These are phyloP conservation scores for Aspergillus sp. DNA, from an alignment of 2,329 filamentous ascomycete species.

Conservation along the genomic window DNA sequence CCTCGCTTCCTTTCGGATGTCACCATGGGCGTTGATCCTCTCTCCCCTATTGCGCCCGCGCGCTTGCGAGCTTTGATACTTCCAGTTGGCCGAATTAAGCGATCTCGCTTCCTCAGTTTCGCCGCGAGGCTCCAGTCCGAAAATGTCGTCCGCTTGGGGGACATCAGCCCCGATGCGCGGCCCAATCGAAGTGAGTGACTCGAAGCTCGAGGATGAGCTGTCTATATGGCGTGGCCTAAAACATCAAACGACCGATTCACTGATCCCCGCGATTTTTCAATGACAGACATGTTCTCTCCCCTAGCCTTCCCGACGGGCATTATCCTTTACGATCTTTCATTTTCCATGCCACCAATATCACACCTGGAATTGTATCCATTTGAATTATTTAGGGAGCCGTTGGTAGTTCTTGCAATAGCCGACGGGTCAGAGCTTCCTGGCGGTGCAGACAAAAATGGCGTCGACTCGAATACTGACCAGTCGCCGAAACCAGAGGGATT, in stretches of 20 bases:
- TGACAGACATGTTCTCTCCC: slow-evolving; percentile 86
- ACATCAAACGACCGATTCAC: slow-evolving; percentile 16
- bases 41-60: slow-evolving; percentile 88
- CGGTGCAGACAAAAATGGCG: slow-evolving; percentile 13
- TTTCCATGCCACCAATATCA: slow-evolving; percentile 74
- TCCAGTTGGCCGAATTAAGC: slow-evolving; percentile 82
- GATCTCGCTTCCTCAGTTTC: slow-evolving; percentile 76
- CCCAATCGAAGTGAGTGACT: slow-evolving; percentile 74
- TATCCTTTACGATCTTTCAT: slow-evolving; percentile 85
- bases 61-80: slow-evolving; percentile 84
- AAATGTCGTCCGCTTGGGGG: slow-evolving; percentile 78
- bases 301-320: slow-evolving; percentile 81
- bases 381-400: slow-evolving; percentile 82
- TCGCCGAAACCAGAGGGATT: slow-evolving; percentile 39
- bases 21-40: slow-evolving; percentile 83
- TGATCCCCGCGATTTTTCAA: slow-evolving; percentile 12
- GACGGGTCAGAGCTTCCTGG: slow-evolving; percentile 70
- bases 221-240: not conserved
- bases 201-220: not conserved
- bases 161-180: slow-evolving; percentile 80
- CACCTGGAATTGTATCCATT: slow-evolving; percentile 82
- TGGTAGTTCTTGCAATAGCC: slow-evolving; percentile 79
- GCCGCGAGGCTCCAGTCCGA: slow-evolving; percentile 75
- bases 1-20: slow-evolving; percentile 42
- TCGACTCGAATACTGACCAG: slow-evolving; percentile 23